Conservation (phyloP, 2,329 filamentous ascomycete species). For the Stenocarpella maydis region DNA sequence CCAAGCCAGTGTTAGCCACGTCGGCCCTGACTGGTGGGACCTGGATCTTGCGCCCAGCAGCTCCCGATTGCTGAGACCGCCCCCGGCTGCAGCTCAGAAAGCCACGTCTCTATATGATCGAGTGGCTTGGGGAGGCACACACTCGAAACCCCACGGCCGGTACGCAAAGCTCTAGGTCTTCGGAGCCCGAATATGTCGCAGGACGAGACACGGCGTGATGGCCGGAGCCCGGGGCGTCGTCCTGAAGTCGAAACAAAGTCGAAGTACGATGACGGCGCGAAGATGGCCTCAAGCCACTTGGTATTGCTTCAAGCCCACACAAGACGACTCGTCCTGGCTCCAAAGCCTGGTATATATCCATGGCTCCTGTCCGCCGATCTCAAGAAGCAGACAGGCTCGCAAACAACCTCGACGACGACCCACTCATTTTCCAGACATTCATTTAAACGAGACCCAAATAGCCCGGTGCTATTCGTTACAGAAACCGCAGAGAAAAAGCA, state of each 20-base stretch:
- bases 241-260: background rate
- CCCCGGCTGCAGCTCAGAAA: background rate
- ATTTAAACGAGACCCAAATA: background rate
- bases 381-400: background rate
- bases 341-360: background rate
- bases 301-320: background rate
- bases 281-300: background rate
- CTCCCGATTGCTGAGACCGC: background rate
- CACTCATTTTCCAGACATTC: background rate
- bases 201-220: background rate
- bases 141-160: background rate
- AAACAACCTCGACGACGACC: background rate
- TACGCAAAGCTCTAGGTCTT: background rate
- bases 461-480: background rate
- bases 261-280: background rate
- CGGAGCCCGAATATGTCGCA: constrained; percentile 3
- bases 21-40: background rate
- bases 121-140: background rate
- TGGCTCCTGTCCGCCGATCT: background rate
- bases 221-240: background rate
- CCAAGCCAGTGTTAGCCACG: background rate
- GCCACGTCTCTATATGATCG: constrained; percentile 3
- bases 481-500: background rate
- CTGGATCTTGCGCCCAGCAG: background rate
- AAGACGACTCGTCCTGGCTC: background rate